Evolutionary conservation across 2,329 filamentous ascomycete genomes (phyloP).

Genomic region (Fusarium sp.): DNA sequence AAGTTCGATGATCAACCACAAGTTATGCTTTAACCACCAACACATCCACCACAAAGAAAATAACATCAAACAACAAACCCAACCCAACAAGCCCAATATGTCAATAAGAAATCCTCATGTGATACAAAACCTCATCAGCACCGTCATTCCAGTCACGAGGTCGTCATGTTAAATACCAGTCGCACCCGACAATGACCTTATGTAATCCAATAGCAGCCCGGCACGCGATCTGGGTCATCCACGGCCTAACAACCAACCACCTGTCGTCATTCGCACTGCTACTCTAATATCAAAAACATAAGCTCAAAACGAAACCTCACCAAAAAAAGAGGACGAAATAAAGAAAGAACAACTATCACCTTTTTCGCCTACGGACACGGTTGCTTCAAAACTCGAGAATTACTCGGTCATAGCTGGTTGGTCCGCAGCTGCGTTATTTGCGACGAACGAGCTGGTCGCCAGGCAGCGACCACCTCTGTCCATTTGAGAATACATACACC

Average conservation of each 20-base stretch:
- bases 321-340: too few relatives aligned
- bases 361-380: conserved; percentile 19
- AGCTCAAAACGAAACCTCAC: conserved; percentile 5
- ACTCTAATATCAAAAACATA: conserved; percentile 10
- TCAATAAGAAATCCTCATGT: neutral
- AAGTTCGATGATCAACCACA: too few relatives aligned
- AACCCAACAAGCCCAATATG: neutral
- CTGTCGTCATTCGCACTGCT: conserved; percentile 24
- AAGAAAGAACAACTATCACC: neutral
- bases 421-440: conserved; percentile 20
- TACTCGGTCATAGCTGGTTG: conserved; percentile 26
- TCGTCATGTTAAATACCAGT: conserved; percentile 15
- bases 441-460: conserved; percentile 40
- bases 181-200: conserved; percentile 14
- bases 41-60: neutral
- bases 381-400: conserved; percentile 16
- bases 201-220: conserved; percentile 33
- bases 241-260: conserved; percentile 27
- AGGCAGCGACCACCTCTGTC: conserved; percentile 42
- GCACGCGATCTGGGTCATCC: conserved; percentile 35
- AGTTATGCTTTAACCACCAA: too few relatives aligned
- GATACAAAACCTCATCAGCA: neutral
- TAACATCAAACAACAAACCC: neutral
- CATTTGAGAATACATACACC: neutral
- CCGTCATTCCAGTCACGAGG: conserved; percentile 18